Evolutionary conservation across 352 stramenopile genomes (phyloP), one percentile per base, ranked within the genome.

Genomic region (Globisporangium paroecandrum): DNA sequence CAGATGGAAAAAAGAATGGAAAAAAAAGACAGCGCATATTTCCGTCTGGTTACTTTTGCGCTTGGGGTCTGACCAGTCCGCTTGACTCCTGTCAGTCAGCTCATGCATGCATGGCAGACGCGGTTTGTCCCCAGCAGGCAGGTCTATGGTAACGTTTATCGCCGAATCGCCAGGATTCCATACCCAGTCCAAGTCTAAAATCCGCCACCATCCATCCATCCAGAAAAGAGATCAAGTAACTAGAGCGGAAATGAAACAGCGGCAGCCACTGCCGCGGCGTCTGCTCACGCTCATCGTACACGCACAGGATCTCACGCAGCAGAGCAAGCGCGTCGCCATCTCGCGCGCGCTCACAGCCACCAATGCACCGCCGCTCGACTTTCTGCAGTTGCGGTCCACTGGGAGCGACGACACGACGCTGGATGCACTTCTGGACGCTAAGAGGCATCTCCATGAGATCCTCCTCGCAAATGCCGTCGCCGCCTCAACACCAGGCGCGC

Each of bases 211-310:
- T 51, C 43, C 43, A 51, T 51, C 43, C 43, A 51, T 51, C 43
- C 18, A 32, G 18, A 46, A 25, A 62, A 43, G 13, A n/a, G 46
- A 41, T 49, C 56, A 29, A 24, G 32, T 9, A 4, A 13, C 13
- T n/a, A 4, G 20, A 51, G 43, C 6, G 32, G 43, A 27, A 61
- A 73, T 64, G 68, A 66, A 66, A 57, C 69, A 51, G 27, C 41
- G 9, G 29, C 24, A n/a, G 13, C 53, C 38, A 46, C 3, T 49
- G 22, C 34, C 4, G 12, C 60, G 18, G 7, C 38, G 25, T 12
- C 66, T 66, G 59, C 72, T 80, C 41, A 41, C 57, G 57, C 66
- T 81, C 22, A 56, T 81, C 49, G 66, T 81, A 36, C 73, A 81
- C 32, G 59, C 66, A 7, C 69, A 38, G 8, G 75, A 81, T 41